Evolutionary conservation across 495 filamentous ascomycete species (phyloP), one percentile per base, ranked within the genome.

Genomic region (Symbiotaphrina buchneri): DNA sequence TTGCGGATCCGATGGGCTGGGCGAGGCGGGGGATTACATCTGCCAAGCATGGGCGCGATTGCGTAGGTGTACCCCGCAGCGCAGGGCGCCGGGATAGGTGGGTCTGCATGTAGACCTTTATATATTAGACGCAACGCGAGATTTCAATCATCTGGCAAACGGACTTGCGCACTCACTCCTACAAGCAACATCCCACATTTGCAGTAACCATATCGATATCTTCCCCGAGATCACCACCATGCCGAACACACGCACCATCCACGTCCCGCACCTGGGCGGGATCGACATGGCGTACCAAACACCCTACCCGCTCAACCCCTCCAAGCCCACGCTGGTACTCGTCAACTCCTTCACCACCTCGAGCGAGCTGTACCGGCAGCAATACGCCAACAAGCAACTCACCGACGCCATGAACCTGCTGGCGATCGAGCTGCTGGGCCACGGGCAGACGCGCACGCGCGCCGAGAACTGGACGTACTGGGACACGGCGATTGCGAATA

Each of bases 321-420:
- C 51, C 35, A 70, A 69, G 47, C 65, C 68, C 10, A 74, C 68
- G 3, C 43, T 51, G 26, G 53, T 70, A 15, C 53, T 70, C 28
- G 59, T 71, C 36, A 69, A 68, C 47, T 54, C 54, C n/a, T 57
- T 73, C 51, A 61, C 57, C 45, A 64, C 58, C 14, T 63, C 59
- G 10, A 46, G 52, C 3, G 52, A 58, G 18, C 52, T 64, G 5
- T 74, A 64, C 49, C 36, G 47, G n/a, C 31, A 33, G 8, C 62
- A 70, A 40, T 65, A 61, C 33, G 35, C 46, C 28, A 54, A 53
- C 43, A 41, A 43, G 8, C 27, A 36, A 0, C 52, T 74, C 27
- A 64, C 54, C 0, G 40, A 45, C 11, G 43, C 48, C 1, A 40
- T 53, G 32, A 68, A 68, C 45, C 49, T 68, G 5, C 41, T 68